Percentiles rank a stretch among this genome's conserved stretches.
Conservation (phyloP, 176 grass and related monocot genomes). For the Cenchrus purpureus region DNA sequence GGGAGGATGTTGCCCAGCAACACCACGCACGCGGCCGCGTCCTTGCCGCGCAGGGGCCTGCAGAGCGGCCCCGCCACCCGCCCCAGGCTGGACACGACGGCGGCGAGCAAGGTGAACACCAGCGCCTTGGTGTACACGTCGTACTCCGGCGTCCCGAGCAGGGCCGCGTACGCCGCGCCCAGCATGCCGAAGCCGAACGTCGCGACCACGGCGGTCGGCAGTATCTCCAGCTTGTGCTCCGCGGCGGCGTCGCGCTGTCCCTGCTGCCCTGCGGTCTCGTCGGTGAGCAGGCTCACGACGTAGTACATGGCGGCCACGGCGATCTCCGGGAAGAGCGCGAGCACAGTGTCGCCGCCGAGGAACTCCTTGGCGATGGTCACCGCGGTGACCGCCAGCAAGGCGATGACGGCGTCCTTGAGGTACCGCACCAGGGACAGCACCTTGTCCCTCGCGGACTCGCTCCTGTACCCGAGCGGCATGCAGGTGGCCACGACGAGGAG, state of each 20-base stretch:
- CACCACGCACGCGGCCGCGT: conserved; percentile 25
- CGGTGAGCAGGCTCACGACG: neutral
- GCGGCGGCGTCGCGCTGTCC: neutral
- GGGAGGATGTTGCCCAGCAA: conserved; percentile 41
- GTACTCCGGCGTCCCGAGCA: conserved; percentile 43
- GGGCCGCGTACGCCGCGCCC: conserved; percentile 33
- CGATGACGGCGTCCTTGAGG: conserved; percentile 43
- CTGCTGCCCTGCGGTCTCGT: neutral
- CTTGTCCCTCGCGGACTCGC: neutral
- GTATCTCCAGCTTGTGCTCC: conserved; percentile 21
- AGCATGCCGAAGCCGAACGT: conserved; percentile 52
- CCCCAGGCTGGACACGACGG: conserved; percentile 32
- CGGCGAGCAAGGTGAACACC: conserved; percentile 41
- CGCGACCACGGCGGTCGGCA: conserved; percentile 43
- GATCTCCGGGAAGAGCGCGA: conserved; percentile 46
- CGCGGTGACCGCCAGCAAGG: conserved; percentile 42
- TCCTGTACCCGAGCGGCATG: conserved; percentile 44
- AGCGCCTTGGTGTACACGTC: conserved; percentile 41
- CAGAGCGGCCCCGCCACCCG: conserved; percentile 39
- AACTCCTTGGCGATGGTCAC: conserved; percentile 41
- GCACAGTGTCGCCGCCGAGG: conserved; percentile 25
- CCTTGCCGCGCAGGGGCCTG: conserved; percentile 23
- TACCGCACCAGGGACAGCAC: conserved; percentile 36
- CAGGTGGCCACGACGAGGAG: conserved; percentile 39
- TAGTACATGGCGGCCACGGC: conserved; percentile 29